A percentile compares a stretch with the other conserved stretches of the same genome.
Conservation (phyloP, 2,329 filamentous ascomycete genomes). For the Stachybotrys chartarum region DNA sequence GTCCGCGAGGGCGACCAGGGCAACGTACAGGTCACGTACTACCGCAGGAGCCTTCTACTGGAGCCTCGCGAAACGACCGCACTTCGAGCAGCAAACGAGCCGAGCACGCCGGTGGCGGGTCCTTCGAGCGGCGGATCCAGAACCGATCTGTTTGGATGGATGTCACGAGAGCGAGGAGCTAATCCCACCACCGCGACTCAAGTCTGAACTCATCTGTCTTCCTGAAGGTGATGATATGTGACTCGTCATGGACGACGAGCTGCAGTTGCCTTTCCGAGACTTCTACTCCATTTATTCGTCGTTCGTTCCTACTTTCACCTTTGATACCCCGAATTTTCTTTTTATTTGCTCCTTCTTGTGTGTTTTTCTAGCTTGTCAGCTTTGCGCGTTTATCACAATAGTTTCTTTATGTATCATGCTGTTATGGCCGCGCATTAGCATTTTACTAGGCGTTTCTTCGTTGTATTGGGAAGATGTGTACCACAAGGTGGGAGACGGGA, state of each 20-base stretch:
- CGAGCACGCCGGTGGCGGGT: constrained; percentile 17
- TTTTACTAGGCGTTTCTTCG: neutral
- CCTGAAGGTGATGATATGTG: too few relatives aligned
- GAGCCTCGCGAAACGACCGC: constrained; percentile 60
- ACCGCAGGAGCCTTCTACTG: constrained; percentile 76
- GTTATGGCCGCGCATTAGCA: neutral
- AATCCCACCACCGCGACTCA: constrained; percentile 16
- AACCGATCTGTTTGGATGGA: constrained; percentile 43
- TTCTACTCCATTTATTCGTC: constrained; percentile 2
- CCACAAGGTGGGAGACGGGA: neutral
- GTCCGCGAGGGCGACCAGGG: constrained; percentile 56
- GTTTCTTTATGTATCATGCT: neutral
- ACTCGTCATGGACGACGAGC: too few relatives aligned
- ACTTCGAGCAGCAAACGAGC: constrained; percentile 23
- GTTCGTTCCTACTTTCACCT: constrained; percentile 24
- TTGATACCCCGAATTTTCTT: constrained; percentile 26
- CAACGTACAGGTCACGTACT: constrained; percentile 57
- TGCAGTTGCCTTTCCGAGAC: too few relatives aligned
- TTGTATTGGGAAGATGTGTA: neutral
- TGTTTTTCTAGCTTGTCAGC: neutral
- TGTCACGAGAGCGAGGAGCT: constrained; percentile 37
- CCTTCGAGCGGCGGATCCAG: constrained; percentile 19
- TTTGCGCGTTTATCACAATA: neutral
- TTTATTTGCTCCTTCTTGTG: constrained; percentile 8
- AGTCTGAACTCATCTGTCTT: constrained; percentile 3